Conservation (phyloP, 83 land plant genomes). For the Isoetes engelmannii region DNA sequence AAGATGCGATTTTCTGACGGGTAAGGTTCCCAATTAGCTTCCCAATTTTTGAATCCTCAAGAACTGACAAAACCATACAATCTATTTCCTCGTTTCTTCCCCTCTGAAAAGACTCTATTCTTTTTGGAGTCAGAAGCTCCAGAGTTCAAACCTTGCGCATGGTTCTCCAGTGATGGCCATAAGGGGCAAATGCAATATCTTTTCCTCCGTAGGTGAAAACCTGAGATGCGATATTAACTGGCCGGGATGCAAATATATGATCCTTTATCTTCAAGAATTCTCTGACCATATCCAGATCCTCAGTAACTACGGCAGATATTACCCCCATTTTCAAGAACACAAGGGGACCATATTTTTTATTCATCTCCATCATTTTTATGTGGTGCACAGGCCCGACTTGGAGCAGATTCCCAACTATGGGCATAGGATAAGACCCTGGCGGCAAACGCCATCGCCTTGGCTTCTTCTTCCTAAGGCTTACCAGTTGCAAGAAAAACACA, state of each 20-base stretch:
- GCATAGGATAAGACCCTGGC: conserved; percentile 1
- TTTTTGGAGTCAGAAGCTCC: conserved; percentile 6
- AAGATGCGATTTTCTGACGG: too few relatives aligned
- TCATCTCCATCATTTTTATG: background rate
- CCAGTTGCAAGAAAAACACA: too few relatives aligned
- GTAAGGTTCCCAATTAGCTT: too few relatives aligned
- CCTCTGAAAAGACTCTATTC: conserved; percentile 22
- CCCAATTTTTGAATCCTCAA: background rate
- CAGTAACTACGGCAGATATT: background rate
- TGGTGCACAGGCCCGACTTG: conserved; percentile 7
- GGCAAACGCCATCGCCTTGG: conserved; percentile 2
- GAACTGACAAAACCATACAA: conserved; percentile 17
- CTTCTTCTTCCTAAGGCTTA: background rate
- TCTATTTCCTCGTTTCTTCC: conserved; percentile 23
- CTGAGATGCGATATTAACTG: conserved; percentile 1
- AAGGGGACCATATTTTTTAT: background rate
- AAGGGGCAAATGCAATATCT: conserved; percentile 6
- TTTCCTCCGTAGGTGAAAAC: conserved; percentile 5
- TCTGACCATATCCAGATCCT: background rate
- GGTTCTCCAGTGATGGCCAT: conserved; percentile 1
- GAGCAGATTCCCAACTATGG: conserved; percentile 6
- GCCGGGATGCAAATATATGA: conserved; percentile 14
- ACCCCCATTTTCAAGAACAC: conserved; percentile 1
- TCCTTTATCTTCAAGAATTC: conserved; percentile 10
- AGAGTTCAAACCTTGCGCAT: background rate